Percentiles rank a stretch among this genome's conserved stretches.
These are phyloP conservation scores for Phalaenopsis aphrodite DNA, from an alignment of 106 monocot species.

Conservation along the genomic window DNA sequence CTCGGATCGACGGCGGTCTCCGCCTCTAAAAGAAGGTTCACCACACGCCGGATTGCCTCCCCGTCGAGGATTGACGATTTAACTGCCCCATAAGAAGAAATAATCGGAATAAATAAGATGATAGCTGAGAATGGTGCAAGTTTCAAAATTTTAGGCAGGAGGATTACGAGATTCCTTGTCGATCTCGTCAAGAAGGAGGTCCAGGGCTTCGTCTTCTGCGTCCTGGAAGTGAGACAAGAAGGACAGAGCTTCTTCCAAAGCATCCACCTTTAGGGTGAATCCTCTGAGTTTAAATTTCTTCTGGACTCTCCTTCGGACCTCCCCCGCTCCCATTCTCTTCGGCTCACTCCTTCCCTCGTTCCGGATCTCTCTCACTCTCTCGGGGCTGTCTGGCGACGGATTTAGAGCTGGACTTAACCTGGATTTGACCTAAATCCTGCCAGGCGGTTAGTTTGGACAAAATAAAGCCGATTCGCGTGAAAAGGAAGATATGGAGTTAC, in stretches of 20 bases:
- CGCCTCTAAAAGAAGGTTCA: constrained; percentile 51
- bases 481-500: too few species aligned
- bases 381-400: too few species aligned
- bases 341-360: too few species aligned
- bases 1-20: constrained; percentile 50
- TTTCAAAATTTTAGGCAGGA: neutral
- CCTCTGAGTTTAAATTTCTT: constrained; percentile 76
- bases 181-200: constrained; percentile 85
- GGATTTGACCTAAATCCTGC: too few species aligned
- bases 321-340: constrained; percentile 21
- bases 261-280: constrained; percentile 73
- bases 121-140: neutral
- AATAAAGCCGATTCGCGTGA: too few species aligned
- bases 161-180: constrained; percentile 66
- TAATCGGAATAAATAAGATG: neutral
- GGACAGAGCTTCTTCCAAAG: constrained; percentile 55
- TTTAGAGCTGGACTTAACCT: too few species aligned
- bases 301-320: constrained; percentile 57
- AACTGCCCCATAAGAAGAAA: constrained; percentile 22
- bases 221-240: constrained; percentile 72
- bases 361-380: too few species aligned
- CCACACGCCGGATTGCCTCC: constrained; percentile 51
- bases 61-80: constrained; percentile 65
- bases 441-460: too few species aligned
- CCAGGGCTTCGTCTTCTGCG: constrained; percentile 83